Base-by-base conservation (phyloP, 2,329 filamentous ascomycete genomes). In the Neofusicoccum sp. region DNA sequence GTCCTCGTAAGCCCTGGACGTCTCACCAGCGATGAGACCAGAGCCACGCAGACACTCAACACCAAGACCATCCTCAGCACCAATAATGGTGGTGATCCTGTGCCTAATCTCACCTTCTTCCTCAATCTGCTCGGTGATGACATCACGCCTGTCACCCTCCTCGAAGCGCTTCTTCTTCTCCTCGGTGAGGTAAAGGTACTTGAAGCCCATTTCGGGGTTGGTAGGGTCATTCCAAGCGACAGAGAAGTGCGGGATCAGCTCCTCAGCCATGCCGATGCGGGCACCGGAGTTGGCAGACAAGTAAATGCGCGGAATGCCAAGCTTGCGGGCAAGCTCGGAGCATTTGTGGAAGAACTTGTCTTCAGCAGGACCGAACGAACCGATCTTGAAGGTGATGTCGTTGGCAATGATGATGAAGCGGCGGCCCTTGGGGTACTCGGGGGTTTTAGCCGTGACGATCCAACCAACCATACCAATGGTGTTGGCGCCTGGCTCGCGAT, bases 271-370 rank as follows among this genome's bases (percentile, higher is more conserved):
- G 73, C 95, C 95, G 71, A 99, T 92, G 74, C 95, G 93, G 69
- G 95, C 95, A 86, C 95, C 95, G 64, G 95, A 99, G 85, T 99
- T 99, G 76, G 95, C 95, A 76, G 95, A 99, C 64, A 99, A 84
- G 81, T 99, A 99, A 76, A 99, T 94, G 70, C 95, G 91, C 29
- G 95, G 95, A 72, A 99, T 97, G 43, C 95, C 95, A 66, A 97
- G 84, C 83, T 92, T 94, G 71, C 93, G 89, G 66, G 95, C 95
- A 68, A 97, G 85, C 79, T 99, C 93, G 8, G 95, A 98, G 82
- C 95, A 99, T 85, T 98, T 97, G 85, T 96, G 86, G 88, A 99
- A 99, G 87, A 97, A 99, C 71, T 91, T 90, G 79, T 99, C 95
- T 82, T 99, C 95, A 80, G 90, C 89, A 44, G 95, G 95, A 59